Conservation (phyloP, 2,329 filamentous ascomycete species). For the Penicillium capsulatum region DNA sequence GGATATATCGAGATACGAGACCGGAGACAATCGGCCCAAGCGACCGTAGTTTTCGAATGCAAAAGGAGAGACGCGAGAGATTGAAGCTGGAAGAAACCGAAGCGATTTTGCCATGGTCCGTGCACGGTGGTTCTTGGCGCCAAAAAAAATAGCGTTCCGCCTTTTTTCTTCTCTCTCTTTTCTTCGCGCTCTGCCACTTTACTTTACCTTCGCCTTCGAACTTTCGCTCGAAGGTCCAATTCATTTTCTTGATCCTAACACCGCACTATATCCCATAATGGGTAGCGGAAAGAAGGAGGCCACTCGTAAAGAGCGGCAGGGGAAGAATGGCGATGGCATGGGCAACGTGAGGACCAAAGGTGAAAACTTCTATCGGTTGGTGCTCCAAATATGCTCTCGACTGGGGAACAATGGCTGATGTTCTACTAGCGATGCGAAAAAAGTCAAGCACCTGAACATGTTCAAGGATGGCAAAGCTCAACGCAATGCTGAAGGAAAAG, state of each 20-base stretch:
- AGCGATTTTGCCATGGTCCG: constrained; percentile 41
- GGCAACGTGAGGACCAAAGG: constrained; percentile 89
- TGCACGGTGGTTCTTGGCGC: constrained; percentile 35
- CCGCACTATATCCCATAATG: constrained; percentile 53
- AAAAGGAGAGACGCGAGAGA: constrained; percentile 20
- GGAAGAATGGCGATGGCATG: constrained; percentile 80
- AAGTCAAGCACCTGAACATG: constrained; percentile 83
- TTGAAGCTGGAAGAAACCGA: constrained; percentile 28
- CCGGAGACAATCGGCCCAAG: constrained; percentile 4
- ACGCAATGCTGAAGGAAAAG: constrained; percentile 76
- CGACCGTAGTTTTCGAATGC: constrained; percentile 5
- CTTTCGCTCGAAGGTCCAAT: constrained; percentile 24
- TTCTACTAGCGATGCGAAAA: constrained; percentile 63
- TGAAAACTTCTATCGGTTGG: constrained; percentile 91
- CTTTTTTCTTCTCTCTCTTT: constrained; percentile 28
- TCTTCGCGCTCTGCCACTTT: constrained; percentile 32
- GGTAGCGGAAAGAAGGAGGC: constrained; percentile 90
- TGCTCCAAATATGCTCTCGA: constrained; percentile 27
- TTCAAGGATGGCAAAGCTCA: constrained; percentile 81
- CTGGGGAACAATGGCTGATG: constrained; percentile 7
- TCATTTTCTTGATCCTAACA: constrained; percentile 15
- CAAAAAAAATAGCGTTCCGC: constrained; percentile 33
- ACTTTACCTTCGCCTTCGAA: constrained; percentile 28
- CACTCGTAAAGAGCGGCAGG: constrained; percentile 75
- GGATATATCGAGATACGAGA: constrained; percentile 2